phyloP scores from a whole-genome alignment of 2,329 filamentous ascomycete species.

The Lecanicillium sp. region DNA sequence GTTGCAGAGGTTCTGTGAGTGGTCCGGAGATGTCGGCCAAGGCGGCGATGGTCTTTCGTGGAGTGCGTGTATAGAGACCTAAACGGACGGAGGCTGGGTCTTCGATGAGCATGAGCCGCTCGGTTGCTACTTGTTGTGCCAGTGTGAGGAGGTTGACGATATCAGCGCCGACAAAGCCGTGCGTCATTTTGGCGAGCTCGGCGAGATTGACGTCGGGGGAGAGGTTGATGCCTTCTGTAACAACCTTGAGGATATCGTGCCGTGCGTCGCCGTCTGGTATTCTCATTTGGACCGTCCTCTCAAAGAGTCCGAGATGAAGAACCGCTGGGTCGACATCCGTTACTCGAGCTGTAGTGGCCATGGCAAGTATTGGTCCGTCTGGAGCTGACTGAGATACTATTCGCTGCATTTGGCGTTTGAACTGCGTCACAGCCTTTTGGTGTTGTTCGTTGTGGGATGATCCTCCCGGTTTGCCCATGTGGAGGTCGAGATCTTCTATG shows the following conservation, averaged over 20 bases:
- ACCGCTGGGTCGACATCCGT: constrained; percentile 78
- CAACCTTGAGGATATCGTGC: constrained; percentile 66
- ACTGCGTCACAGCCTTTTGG: constrained; percentile 73
- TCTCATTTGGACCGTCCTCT: constrained; percentile 76
- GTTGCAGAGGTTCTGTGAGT: neutral
- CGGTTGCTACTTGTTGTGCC: constrained; percentile 30
- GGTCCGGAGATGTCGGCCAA: too few relatives aligned
- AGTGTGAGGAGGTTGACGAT: constrained; percentile 54
- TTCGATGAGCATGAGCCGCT: constrained; percentile 23
- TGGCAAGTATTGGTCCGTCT: constrained; percentile 70
- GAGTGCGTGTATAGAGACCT: too few relatives aligned
- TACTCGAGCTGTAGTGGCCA: constrained; percentile 84
- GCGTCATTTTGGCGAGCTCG: constrained; percentile 71
- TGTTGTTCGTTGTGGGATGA: constrained; percentile 83
- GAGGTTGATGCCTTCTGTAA: constrained; percentile 59
- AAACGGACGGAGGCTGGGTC: constrained; percentile 13
- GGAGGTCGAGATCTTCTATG: constrained; percentile 78
- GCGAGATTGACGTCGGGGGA: constrained; percentile 64
- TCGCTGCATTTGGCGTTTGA: constrained; percentile 80
- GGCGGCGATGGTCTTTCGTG: too few relatives aligned
- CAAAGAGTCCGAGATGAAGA: constrained; percentile 67
- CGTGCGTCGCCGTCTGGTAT: constrained; percentile 75
- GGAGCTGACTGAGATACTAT: constrained; percentile 63
- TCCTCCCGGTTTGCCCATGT: constrained; percentile 73
- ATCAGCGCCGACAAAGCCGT: constrained; percentile 90